Percentiles rank a stretch among this genome's conserved stretches.
Conservation (phyloP, 1,139 yeast species). For the Candida gigantensis region DNA sequence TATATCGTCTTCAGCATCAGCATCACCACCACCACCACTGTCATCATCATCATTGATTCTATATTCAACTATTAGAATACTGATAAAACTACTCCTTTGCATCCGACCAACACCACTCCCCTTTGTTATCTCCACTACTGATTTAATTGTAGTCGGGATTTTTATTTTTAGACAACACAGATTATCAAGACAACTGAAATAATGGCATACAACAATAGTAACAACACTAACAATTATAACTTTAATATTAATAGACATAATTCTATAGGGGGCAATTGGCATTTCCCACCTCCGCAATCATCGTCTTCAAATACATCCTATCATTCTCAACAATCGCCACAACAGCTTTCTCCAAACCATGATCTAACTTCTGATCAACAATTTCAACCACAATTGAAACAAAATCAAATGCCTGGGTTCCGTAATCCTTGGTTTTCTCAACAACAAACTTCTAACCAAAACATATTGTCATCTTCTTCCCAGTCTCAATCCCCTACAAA, state of each 20-base stretch:
- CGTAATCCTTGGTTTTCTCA: slow-evolving; percentile 49
- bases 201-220: slow-evolving; percentile 12
- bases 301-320: slow-evolving; percentile 6
- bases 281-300: slow-evolving; percentile 29
- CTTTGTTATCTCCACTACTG: no score
- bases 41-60: no score
- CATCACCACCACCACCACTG: no score
- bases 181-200: no score
- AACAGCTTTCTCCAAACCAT: slow-evolving; percentile 14
- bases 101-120: no score
- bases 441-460: slow-evolving; percentile 11
- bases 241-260: slow-evolving; percentile 39
- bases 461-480: slow-evolving; percentile 12
- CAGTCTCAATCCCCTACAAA: slow-evolving; percentile 34
- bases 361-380: slow-evolving; percentile 4
- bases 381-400: slow-evolving; percentile 18
- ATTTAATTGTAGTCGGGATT: no score
- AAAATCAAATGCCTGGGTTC: slow-evolving; percentile 29
- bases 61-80: no score
- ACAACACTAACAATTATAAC: slow-evolving; percentile 13
- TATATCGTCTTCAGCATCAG: no score
- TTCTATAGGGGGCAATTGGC: slow-evolving; percentile 48
- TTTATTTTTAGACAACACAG: no score
- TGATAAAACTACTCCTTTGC: no score
- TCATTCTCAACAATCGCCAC: slow-evolving; percentile 13